These are phyloP conservation scores for Xylariaceae sp. DNA, from an alignment of 2,329 filamentous ascomycete genomes.

Conservation along the genomic window DNA sequence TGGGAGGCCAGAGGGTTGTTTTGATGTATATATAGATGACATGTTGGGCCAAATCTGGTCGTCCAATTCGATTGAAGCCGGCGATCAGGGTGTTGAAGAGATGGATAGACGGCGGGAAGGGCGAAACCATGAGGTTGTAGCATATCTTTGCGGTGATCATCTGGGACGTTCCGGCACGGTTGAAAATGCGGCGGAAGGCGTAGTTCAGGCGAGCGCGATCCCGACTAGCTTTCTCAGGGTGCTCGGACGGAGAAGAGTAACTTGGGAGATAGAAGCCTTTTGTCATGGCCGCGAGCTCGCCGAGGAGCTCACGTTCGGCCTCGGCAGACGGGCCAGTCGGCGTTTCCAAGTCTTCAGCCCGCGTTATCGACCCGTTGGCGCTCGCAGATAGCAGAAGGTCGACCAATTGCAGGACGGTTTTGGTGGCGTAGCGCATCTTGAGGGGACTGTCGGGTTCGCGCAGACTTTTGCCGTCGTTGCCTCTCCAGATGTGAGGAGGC, in stretches of 20 bases:
- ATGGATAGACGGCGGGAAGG: constrained; percentile 54
- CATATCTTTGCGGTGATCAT: constrained; percentile 39
- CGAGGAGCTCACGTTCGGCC: constrained; percentile 3
- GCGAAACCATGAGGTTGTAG: constrained; percentile 59
- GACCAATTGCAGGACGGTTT: constrained; percentile 12
- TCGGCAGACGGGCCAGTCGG: too few species aligned
- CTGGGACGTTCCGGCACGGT: constrained; percentile 14
- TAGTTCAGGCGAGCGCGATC: constrained; percentile 16
- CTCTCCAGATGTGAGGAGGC: too few species aligned
- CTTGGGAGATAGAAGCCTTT: constrained; percentile 13
- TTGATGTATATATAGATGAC: constrained; percentile 45
- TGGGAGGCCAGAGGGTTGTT: constrained; percentile 36
- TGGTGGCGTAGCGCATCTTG: constrained; percentile 11
- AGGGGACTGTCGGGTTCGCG: constrained; percentile 13
- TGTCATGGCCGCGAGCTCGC: constrained; percentile 14
- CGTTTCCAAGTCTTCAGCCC: too few species aligned
- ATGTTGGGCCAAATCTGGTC: constrained; percentile 42
- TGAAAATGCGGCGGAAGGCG: constrained; percentile 21
- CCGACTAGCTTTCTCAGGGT: constrained; percentile 6
- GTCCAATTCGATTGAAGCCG: constrained; percentile 49
- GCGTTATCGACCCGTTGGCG: too few species aligned
- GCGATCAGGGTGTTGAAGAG: constrained; percentile 65
- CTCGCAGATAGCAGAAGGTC: constrained; percentile 7
- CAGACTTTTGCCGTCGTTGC: too few species aligned
- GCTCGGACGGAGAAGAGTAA: constrained; percentile 13